These are phyloP conservation scores for Monosporozyma aerobia DNA, from an alignment of 805 yeast species.

Conservation along the genomic window DNA sequence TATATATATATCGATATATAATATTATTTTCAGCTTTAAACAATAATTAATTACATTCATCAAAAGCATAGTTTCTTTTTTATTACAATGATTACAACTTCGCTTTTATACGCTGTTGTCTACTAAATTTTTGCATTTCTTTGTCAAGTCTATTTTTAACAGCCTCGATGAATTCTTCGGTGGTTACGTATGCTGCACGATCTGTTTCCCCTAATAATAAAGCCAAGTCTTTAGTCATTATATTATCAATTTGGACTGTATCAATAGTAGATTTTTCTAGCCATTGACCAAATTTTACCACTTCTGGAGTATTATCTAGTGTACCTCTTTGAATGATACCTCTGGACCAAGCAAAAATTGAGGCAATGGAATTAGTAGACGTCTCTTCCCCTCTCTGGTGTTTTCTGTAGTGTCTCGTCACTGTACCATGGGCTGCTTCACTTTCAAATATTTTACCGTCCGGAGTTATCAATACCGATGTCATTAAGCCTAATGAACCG, in stretches of 20 bases:
- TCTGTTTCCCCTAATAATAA: constrained; percentile 79
- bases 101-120: neutral
- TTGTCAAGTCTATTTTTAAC: constrained; percentile 56
- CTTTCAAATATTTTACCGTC: constrained; percentile 92
- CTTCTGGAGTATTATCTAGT: constrained; percentile 77
- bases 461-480: constrained; percentile 88
- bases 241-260: constrained; percentile 72
- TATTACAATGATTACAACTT: neutral
- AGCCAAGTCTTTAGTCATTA: constrained; percentile 94
- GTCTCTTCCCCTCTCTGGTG: constrained; percentile 95
- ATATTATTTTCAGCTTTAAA: neutral
- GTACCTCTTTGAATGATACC: constrained; percentile 87
- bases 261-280: constrained; percentile 79
- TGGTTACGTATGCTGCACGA: constrained; percentile 73
- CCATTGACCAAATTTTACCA: constrained; percentile 62
- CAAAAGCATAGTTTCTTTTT: neutral
- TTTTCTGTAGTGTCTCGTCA: constrained; percentile 91
- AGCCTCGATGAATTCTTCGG: constrained; percentile 80
- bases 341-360: constrained; percentile 93
- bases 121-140: neutral
- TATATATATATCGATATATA: neutral
- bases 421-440: constrained; percentile 98
- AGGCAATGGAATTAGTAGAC: constrained; percentile 92
- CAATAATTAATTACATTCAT: neutral
- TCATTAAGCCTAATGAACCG: constrained; percentile 93